A percentile compares a stretch with the other conserved stretches of the same genome.
Evolutionary conservation across 345 rosid genomes (phyloP).

Genomic region (Erucastrum elatum): DNA sequence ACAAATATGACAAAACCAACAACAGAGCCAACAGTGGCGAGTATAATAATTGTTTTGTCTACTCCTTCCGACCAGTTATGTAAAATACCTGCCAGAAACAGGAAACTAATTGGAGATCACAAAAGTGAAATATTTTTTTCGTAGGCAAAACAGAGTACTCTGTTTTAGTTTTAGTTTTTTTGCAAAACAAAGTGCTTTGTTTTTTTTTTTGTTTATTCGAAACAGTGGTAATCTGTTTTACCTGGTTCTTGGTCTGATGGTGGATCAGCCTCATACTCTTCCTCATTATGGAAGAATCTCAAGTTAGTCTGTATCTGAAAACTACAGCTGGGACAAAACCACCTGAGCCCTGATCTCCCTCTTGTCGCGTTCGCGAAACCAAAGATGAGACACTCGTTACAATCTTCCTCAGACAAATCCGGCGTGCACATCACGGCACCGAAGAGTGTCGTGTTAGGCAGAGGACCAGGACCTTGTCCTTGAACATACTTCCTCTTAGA

Average conservation of each 20-base stretch:
- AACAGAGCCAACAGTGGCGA: constrained; percentile 7
- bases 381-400: background rate
- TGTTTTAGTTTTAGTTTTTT: too few relatives aligned
- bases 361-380: background rate
- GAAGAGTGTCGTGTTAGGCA: background rate
- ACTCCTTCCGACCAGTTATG: background rate
- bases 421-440: constrained; percentile 14
- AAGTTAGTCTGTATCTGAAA: constrained; percentile 1
- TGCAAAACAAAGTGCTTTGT: too few relatives aligned
- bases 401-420: background rate
- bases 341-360: background rate
- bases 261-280: background rate
- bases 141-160: too few relatives aligned
- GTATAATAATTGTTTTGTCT: background rate
- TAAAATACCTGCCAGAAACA: background rate
- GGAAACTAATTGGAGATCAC: background rate
- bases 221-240: background rate
- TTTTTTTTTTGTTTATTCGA: background rate
- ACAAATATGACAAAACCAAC: constrained; percentile 11
- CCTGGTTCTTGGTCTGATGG: background rate
- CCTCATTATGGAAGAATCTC: background rate
- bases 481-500: constrained; percentile 7
- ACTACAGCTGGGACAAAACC: constrained; percentile 17
- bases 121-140: background rate
- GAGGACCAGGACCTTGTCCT: background rate